Base-by-base conservation (phyloP, 441 rosid species). In the Populus hybrid region DNA sequence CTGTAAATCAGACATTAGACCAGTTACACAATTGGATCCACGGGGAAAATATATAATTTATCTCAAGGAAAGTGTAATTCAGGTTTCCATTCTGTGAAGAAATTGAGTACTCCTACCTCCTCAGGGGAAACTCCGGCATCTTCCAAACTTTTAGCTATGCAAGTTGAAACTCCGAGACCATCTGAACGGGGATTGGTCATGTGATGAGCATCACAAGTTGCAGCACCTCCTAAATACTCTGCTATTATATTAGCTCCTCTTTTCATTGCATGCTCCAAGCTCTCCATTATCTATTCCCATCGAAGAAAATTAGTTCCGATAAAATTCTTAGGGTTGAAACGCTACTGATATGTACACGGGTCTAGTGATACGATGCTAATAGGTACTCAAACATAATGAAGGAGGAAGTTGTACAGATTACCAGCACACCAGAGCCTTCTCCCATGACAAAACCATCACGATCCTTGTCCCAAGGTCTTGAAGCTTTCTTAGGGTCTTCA, bases 401-500 rank as follows among this genome's bases (percentile, higher is more conserved):
- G 18, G 70, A 16, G 16, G 59, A 64, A 16, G 11, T 10, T 42
- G 65, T 10, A 34, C n/a, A 69, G 80, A 50, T 35, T 71, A 90
- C 92, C 91, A 90, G 86, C 10, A 91, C 85, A 18, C 94, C 94
- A 38, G 89, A 63, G 69, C 94, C 94, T 81, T 91, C 92, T 61
- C 94, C 94, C 92, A 89, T 88, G 21, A 91, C 90, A 74, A 91
- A 91, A 26, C 94, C 94, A 71, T 91, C 92, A 0, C 94, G 92
- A 69, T 76, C 80, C 75, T 84, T 86, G 85, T 91, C 92, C 94
- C 94, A 89, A 3, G 94, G 94, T 69, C 94, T 86, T 5, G 94
- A 90, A 69, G 94, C 94, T 73, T 69, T 83, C 34, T 71, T 50
- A 10, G 94, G 92, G 5, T 89, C 86, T 26, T 84, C 85, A 23